phyloP scores from a whole-genome alignment of 2,329 filamentous ascomycete species.

The Fusarium foetens region DNA sequence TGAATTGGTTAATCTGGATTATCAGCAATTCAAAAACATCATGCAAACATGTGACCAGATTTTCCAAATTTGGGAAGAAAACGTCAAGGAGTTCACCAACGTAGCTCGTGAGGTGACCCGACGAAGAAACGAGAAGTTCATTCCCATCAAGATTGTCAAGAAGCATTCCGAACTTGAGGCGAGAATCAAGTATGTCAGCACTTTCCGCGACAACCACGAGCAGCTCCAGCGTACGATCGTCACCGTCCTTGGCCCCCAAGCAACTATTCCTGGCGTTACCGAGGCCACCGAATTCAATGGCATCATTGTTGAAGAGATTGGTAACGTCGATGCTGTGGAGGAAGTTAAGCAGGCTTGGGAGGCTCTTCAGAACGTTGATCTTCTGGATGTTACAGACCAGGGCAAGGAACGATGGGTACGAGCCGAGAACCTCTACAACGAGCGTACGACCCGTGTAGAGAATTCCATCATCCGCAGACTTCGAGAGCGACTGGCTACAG shows the following conservation, averaged over 20 bases:
- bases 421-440: conserved; percentile 96
- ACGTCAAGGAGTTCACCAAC: conserved; percentile 97
- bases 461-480: conserved; percentile 98
- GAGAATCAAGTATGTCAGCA: conserved; percentile 90
- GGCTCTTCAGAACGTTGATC: conserved; percentile 91
- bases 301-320: conserved; percentile 90
- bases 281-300: conserved; percentile 66
- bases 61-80: conserved; percentile 94
- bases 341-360: conserved; percentile 96
- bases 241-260: conserved; percentile 88
- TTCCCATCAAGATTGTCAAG: conserved; percentile 94
- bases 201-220: conserved; percentile 96
- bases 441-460: conserved; percentile 95
- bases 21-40: conserved; percentile 85
- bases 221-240: conserved; percentile 96
- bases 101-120: conserved; percentile 95
- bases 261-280: conserved; percentile 63
- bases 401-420: conserved; percentile 93
- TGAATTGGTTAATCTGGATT: conserved; percentile 90
- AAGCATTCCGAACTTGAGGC: conserved; percentile 90
- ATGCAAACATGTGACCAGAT: conserved; percentile 87
- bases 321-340: conserved; percentile 95
- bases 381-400: conserved; percentile 89
- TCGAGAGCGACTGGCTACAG: conserved; percentile 90
- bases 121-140: conserved; percentile 95